phyloP scores from a whole-genome alignment of 495 filamentous ascomycete genomes.

The Hyaloscypha variabilis region DNA sequence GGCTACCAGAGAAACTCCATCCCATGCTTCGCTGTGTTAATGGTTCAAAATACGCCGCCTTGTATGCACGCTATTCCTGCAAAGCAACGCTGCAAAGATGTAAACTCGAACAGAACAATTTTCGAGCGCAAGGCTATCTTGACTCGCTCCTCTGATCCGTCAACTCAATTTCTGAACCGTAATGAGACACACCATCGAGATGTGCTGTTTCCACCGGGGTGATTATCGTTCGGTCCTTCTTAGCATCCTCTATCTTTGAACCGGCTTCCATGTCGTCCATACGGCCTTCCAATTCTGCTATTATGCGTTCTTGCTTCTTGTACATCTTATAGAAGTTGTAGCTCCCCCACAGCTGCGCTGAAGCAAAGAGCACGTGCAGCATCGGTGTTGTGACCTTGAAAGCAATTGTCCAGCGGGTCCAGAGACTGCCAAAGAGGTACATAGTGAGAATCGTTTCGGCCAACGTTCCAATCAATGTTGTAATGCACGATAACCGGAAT shows the following conservation, averaged over 20 bases:
- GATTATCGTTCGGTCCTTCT: not conserved
- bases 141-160: not conserved
- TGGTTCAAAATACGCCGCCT: not conserved
- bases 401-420: slow-evolving; percentile 47
- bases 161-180: not conserved
- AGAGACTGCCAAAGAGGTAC: slow-evolving; percentile 50
- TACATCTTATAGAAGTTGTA: slow-evolving; percentile 48
- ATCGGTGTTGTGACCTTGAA: slow-evolving; percentile 53
- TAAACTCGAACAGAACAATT: not conserved
- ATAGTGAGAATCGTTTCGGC: slow-evolving; percentile 50
- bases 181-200: not conserved
- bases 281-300: slow-evolving; percentile 25
- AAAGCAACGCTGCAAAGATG: not conserved
- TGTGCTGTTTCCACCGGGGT: not conserved
- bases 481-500: slow-evolving; percentile 42
- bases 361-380: slow-evolving; percentile 47
- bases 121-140: not conserved
- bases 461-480: slow-evolving; percentile 45
- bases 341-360: slow-evolving; percentile 48
- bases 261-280: slow-evolving; percentile 8
- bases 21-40: not conserved
- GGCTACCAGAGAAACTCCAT: not conserved
- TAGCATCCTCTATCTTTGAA: not conserved
- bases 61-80: not conserved
- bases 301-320: slow-evolving; percentile 34